Evolutionary conservation across 2,329 filamentous ascomycete species (phyloP).

Genomic region (Lomentospora prolificans): DNA sequence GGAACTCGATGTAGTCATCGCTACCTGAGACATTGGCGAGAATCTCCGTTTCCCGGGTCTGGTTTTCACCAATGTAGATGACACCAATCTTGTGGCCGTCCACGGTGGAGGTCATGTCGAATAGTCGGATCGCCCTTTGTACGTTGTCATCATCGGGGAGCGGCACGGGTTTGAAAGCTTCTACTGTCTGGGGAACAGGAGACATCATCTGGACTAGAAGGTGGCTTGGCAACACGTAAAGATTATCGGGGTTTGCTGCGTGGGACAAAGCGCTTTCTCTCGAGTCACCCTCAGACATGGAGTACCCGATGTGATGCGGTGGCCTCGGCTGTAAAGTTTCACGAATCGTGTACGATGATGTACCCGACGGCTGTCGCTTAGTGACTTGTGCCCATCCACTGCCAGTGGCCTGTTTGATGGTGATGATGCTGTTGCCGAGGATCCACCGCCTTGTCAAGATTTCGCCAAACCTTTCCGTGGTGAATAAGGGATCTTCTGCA

Average conservation of each 20-base stretch:
- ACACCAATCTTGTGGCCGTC: slow-evolving; percentile 95
- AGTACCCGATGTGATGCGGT: slow-evolving; percentile 41
- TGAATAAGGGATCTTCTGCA: slow-evolving; percentile 55
- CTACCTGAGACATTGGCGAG: slow-evolving; percentile 80
- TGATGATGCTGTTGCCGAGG: slow-evolving; percentile 63
- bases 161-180: slow-evolving; percentile 59
- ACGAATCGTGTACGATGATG: slow-evolving; percentile 47
- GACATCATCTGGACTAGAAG: slow-evolving; percentile 61
- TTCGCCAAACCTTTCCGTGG: slow-evolving; percentile 52
- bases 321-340: slow-evolving; percentile 50
- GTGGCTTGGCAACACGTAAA: slow-evolving; percentile 58
- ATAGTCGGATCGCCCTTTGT: slow-evolving; percentile 64
- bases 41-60: slow-evolving; percentile 74
- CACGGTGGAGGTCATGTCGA: slow-evolving; percentile 81
- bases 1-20: slow-evolving; percentile 76
- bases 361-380: slow-evolving; percentile 61
- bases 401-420: slow-evolving; percentile 58
- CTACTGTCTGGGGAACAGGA: slow-evolving; percentile 47
- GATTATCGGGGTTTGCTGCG: slow-evolving; percentile 34
- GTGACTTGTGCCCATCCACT: slow-evolving; percentile 62
- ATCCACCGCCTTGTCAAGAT: slow-evolving; percentile 61
- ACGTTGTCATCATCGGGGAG: slow-evolving; percentile 62
- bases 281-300: slow-evolving; percentile 14
- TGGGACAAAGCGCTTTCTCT: slow-evolving; percentile 15
- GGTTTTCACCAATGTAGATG: slow-evolving; percentile 82